Percentiles rank a stretch among this genome's conserved stretches.
These are phyloP conservation scores for Russula vinacea DNA, from an alignment of 768 basidiomycete genomes.

Conservation along the genomic window DNA sequence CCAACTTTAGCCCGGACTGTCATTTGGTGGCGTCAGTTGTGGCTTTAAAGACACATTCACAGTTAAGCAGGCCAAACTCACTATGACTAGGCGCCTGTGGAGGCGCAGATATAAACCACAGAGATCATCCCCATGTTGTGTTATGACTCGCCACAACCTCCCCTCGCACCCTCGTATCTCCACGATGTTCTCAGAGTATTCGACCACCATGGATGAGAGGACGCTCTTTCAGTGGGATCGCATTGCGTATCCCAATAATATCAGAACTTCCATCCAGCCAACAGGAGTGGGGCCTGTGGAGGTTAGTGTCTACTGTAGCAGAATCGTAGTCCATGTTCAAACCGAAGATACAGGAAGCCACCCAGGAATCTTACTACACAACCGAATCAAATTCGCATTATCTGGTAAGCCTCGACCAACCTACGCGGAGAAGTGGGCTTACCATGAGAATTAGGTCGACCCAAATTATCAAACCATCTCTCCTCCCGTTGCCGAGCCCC, in stretches of 20 bases:
- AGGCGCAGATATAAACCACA: background rate
- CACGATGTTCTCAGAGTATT: background rate
- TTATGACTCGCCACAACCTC: background rate
- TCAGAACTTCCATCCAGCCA: background rate
- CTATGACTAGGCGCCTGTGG: background rate
- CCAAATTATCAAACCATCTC: too few species aligned
- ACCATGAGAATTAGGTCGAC: background rate
- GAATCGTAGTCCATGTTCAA: background rate
- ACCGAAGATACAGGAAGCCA: background rate
- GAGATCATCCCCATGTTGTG: background rate
- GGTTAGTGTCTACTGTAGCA: slow-evolving; percentile 1
- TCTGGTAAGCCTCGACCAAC: background rate
- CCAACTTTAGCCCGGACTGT: background rate
- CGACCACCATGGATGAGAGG: background rate
- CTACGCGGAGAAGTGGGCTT: background rate
- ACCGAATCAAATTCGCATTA: background rate
- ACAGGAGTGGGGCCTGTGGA: background rate
- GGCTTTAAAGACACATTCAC: background rate
- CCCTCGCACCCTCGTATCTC: too few species aligned
- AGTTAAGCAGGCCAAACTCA: background rate
- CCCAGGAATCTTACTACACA: too few species aligned
- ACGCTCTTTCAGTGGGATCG: too few species aligned
- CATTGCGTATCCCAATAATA: background rate
- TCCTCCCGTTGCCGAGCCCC: background rate
- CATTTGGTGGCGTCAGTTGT: background rate